These are phyloP conservation scores for Dothideomycetes sp. DNA, from an alignment of 2,329 filamentous ascomycete species.

Conservation along the genomic window DNA sequence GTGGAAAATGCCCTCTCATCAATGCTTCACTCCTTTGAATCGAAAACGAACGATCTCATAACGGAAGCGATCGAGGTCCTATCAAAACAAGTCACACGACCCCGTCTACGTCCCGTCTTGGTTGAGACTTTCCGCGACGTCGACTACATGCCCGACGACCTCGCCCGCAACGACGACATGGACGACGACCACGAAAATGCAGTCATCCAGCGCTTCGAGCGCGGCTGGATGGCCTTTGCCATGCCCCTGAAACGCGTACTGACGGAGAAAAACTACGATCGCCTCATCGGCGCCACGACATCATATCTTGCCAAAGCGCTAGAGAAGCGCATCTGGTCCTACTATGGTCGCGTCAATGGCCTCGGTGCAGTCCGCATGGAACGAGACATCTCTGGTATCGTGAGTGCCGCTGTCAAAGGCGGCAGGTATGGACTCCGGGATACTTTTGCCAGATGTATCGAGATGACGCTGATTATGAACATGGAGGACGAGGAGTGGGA, in stretches of 20 bases:
- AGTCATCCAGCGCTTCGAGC: conserved; percentile 69
- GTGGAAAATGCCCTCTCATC: conserved; percentile 58
- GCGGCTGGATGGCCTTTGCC: conserved; percentile 77
- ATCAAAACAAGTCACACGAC: conserved; percentile 78
- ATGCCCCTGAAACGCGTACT: conserved; percentile 75
- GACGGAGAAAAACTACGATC: conserved; percentile 64
- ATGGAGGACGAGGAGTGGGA: conserved; percentile 98
- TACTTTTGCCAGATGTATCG: conserved; percentile 61
- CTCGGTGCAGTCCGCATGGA: conserved; percentile 76
- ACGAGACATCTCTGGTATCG: conserved; percentile 68
- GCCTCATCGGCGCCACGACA: conserved; percentile 63
- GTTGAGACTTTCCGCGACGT: conserved; percentile 84
- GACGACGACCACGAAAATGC: conserved; percentile 42
- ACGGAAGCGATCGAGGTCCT: conserved; percentile 76
- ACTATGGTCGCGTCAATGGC: conserved; percentile 67
- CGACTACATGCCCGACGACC: conserved; percentile 61
- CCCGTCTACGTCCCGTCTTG: conserved; percentile 72
- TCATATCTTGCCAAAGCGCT: conserved; percentile 65
- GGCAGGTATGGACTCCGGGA: conserved; percentile 69
- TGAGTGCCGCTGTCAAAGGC: conserved; percentile 54
- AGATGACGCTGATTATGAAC: conserved; percentile 77
- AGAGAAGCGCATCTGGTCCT: conserved; percentile 78
- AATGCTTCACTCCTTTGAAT: conserved; percentile 60
- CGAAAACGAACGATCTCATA: conserved; percentile 72
- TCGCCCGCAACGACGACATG: conserved; percentile 30